Evolutionary conservation across 1,284 basidiomycete genomes (phyloP), one percentile per base, ranked within the genome.

Genomic region (Puccinia brachypodii): DNA sequence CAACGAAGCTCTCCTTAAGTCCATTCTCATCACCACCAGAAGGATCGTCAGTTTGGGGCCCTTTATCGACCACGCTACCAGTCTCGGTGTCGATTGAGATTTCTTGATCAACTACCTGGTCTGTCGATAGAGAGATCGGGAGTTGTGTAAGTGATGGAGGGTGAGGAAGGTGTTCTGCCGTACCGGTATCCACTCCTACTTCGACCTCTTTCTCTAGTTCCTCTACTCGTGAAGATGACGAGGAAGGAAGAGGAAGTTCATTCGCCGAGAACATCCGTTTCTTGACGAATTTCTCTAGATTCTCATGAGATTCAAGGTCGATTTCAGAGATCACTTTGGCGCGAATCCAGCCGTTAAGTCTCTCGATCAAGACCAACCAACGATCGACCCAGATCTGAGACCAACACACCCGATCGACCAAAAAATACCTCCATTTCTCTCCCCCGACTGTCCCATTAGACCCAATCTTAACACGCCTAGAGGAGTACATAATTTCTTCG

Each of bases 31-130:
- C 76, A 16, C 42, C 66, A 25, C 1, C 16, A 4, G 69, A 13
- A 6, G 3, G 28, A 40, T 72, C 47, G 28, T 13, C 42, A 1
- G 22, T 8, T 14, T 72, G 25, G 11, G 69, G 19, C 1, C 76
- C 76, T 58, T 69, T 69, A 69, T 79, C 68, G 25, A 79, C n/a
- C n/a, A 50, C 47, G 42, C 77, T 79, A 4, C 68, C 77, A 16
- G 77, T 79, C 42, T 79, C 77, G n/a, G 77, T 79, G 31, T 79
- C 77, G 33, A 64, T 4, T 19, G 22, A 3, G 22, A 38, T 8
- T n/a, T 68, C 42, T 2, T 64, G 2, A 40, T 71, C n/a, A 7
- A 25, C 40, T n/a, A 50, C 38, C 13, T 42, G 40, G 14, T 36
- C 40, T 2, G 8, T 74, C 72, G 28, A 44, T n/a, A n/a, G n/a